phyloP scores from a whole-genome alignment of 768 basidiomycete genomes.

The Lactarius evosmus region DNA sequence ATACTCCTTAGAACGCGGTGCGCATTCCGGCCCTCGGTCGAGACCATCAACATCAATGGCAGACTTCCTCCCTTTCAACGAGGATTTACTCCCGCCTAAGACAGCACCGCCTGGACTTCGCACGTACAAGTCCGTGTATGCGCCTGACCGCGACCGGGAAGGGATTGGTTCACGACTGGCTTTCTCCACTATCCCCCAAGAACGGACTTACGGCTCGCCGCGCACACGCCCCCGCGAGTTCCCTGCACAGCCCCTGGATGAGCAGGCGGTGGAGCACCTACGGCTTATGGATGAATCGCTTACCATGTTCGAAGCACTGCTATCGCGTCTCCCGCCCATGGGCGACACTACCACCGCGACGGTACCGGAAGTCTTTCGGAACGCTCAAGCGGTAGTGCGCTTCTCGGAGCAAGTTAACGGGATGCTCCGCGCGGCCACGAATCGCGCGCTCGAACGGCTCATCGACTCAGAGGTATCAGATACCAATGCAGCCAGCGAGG shows the following conservation, averaged over 20 bases:
- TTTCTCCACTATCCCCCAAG: constrained; percentile 20
- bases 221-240: constrained; percentile 17
- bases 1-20: constrained; percentile 17
- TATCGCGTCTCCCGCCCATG: constrained; percentile 52
- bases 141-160: constrained; percentile 33
- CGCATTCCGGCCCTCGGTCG: constrained; percentile 21
- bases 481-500: constrained; percentile 33
- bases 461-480: constrained; percentile 72
- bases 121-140: constrained; percentile 43
- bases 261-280: constrained; percentile 51
- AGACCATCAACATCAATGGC: constrained; percentile 39
- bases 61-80: constrained; percentile 26
- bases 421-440: constrained; percentile 53
- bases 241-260: constrained; percentile 18
- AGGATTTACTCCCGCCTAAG: constrained; percentile 35
- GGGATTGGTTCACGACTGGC: constrained; percentile 21
- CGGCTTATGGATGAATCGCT: constrained; percentile 69
- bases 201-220: constrained; percentile 28
- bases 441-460: constrained; percentile 64
- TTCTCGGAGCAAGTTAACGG: constrained; percentile 66
- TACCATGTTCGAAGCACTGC: constrained; percentile 62
- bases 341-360: constrained; percentile 40
- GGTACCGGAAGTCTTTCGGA: constrained; percentile 53
- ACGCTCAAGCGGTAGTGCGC: constrained; percentile 60
- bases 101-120: constrained; percentile 42